Conservation (phyloP, 2,329 filamentous ascomycete genomes). For the Pseudocercospora ulei region DNA sequence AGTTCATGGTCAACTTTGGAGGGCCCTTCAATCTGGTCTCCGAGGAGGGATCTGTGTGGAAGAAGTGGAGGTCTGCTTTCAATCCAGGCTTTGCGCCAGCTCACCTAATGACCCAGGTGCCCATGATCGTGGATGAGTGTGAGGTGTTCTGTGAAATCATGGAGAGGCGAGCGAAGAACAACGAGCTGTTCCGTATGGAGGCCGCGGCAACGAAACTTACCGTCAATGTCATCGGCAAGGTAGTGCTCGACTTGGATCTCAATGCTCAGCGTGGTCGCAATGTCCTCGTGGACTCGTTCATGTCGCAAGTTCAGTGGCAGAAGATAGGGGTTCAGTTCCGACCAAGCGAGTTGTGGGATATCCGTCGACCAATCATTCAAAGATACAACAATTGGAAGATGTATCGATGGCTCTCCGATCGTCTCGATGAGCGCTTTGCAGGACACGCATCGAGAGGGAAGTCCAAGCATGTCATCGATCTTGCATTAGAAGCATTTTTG, state of each 20-base stretch:
- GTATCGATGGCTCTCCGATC: constrained; percentile 31
- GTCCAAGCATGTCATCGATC: constrained; percentile 33
- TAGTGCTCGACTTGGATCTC: constrained; percentile 36
- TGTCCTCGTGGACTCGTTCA: constrained; percentile 35
- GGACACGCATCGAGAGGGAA: constrained; percentile 30
- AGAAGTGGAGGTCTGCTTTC: constrained; percentile 39
- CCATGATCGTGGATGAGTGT: constrained; percentile 34
- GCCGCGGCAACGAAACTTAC: constrained; percentile 36
- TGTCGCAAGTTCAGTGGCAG: constrained; percentile 34
- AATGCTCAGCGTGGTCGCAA: constrained; percentile 33
- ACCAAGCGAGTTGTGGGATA: constrained; percentile 35
- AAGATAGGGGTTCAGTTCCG: constrained; percentile 32
- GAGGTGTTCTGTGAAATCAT: constrained; percentile 33
- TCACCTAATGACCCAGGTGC: constrained; percentile 37
- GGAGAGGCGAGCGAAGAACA: constrained; percentile 31
- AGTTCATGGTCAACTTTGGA: constrained; percentile 34
- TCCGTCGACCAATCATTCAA: constrained; percentile 32
- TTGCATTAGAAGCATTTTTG: constrained; percentile 34
- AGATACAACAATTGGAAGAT: constrained; percentile 35
- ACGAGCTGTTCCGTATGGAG: constrained; percentile 37
- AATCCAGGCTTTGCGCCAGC: constrained; percentile 37
- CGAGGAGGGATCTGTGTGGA: constrained; percentile 37
- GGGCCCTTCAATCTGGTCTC: constrained; percentile 34
- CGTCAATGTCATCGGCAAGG: constrained; percentile 39
- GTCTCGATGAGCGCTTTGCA: constrained; percentile 35